A percentile compares a stretch with the other conserved stretches of the same genome.
phyloP scores from a whole-genome alignment of 257 asterid genomes.

The Cordia subcordata region DNA sequence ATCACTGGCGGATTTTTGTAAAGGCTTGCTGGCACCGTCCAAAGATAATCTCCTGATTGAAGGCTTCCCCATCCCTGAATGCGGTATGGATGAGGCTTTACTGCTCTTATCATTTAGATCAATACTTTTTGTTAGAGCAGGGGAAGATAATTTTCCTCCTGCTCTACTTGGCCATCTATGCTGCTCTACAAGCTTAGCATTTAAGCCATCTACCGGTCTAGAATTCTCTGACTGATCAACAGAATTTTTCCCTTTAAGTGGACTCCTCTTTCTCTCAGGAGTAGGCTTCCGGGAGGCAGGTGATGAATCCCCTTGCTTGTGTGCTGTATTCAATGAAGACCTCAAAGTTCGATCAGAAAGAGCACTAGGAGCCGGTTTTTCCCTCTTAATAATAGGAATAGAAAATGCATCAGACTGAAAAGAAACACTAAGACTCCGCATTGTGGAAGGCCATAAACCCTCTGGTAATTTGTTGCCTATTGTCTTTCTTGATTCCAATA shows the following conservation, averaged over 20 bases:
- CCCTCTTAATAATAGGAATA: conserved; percentile 52
- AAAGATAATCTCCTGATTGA: conserved; percentile 58
- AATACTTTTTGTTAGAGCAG: conserved; percentile 34
- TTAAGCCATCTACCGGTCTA: conserved; percentile 51
- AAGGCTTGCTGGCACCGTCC: conserved; percentile 47
- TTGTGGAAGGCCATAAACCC: conserved; percentile 79
- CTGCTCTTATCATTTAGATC: conserved; percentile 47
- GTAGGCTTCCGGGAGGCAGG: conserved; percentile 54
- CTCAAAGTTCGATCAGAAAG: conserved; percentile 48
- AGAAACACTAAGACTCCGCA: conserved; percentile 59
- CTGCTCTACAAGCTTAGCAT: conserved; percentile 59
- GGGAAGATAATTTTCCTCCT: conserved; percentile 39
- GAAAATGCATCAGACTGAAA: conserved; percentile 51
- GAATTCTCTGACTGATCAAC: conserved; percentile 71
- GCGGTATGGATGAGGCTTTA: conserved; percentile 29
- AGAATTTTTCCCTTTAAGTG: conserved; percentile 56
- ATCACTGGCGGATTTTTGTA: conserved; percentile 53
- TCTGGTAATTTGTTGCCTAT: conserved; percentile 49
- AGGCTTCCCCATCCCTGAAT: conserved; percentile 30
- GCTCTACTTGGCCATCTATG: conserved; percentile 73
- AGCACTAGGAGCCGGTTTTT: conserved; percentile 40
- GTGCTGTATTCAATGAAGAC: conserved; percentile 50
- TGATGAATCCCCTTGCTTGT: conserved; percentile 37
- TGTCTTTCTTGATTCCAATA: conserved; percentile 41
- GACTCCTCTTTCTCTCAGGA: conserved; percentile 71